A percentile compares a stretch with the other conserved stretches of the same genome.
phyloP scores from a whole-genome alignment of 306 rosid species.

The Vachellia pachyceras region DNA sequence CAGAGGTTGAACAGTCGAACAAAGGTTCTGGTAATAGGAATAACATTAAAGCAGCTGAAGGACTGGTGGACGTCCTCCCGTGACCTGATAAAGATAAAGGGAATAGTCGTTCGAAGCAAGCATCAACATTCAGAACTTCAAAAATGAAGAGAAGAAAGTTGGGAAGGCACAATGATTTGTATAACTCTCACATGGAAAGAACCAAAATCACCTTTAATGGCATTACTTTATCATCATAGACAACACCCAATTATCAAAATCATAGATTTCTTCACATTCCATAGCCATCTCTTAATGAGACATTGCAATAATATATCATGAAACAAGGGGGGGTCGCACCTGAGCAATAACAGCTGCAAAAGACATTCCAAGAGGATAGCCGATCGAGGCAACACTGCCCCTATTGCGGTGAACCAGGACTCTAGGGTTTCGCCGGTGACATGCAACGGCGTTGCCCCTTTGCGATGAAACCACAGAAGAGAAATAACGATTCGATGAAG shows the following conservation, averaged over 20 bases:
- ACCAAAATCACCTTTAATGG: not conserved
- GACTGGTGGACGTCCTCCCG: not conserved
- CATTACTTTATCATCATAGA: not conserved
- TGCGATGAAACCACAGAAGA: slow-evolving; percentile 38
- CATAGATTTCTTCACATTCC: not conserved
- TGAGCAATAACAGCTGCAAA: slow-evolving; percentile 81
- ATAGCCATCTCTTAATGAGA: not conserved
- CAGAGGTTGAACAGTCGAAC: not conserved
- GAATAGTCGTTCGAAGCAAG: not conserved
- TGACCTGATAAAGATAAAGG: not conserved
- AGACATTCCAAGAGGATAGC: slow-evolving; percentile 85
- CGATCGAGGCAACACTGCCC: slow-evolving; percentile 55
- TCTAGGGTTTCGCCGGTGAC: slow-evolving; percentile 68
- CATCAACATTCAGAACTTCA: not conserved
- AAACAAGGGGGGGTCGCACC: slow-evolving; percentile 44
- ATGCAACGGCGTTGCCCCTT: slow-evolving; percentile 39
- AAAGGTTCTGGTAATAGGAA: not conserved
- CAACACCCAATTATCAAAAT: not conserved
- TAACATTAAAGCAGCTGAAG: not conserved
- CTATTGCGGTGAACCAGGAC: slow-evolving; percentile 48
- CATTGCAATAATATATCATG: not conserved
- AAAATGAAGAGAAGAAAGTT: not conserved
- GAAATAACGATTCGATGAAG: slow-evolving; percentile 12
- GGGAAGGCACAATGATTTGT: not conserved
- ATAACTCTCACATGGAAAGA: not conserved